Evolutionary conservation across 345 rosid genomes (phyloP), one percentile per base, ranked within the genome.

Genomic region (Eucalyptus dawsonii): DNA sequence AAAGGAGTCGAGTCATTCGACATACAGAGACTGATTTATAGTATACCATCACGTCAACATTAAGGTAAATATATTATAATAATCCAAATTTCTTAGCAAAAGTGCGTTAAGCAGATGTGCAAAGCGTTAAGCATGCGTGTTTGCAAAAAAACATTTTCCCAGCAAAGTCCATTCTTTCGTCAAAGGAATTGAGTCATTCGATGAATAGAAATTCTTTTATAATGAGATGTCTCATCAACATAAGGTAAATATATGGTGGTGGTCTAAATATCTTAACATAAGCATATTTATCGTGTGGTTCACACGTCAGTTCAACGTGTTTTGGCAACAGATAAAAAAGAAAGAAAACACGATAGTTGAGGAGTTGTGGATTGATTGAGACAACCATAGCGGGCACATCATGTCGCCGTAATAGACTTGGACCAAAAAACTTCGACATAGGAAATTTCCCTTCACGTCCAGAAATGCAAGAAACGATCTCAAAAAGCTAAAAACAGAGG

Each of bases 311-410:
- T 2, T 34, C 12, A 22, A 34, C 7, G 2, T 19, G 3, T 34
- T 34, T 5, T 3, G 2, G 7, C 1, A 1, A 51, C 0, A 4
- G 44, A 19, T 40, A 10, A 37, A 34, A 21, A 11, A 17, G 4
- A 6, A 42, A 19, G 3, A 21, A 21, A 19, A 21, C 27, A 4
- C 3, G 9, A 10, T 15, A 65, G 5, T 2, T 2, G 7, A 60
- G 40, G 21, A 7, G 76, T 0, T 11, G 2, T 11, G 45, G 8
- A 40, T 37, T 11, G 27, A 76, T 76, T 40, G 83, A 37, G 83
- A 76, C 1, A 47, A 37, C 7, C 15, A 76, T 19, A 21, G 83
- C 9, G 27, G 47, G 12, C 8, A 17, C 27, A 13, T 21, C 27
- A 11, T 1, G 83, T 76, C 15, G 3, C 83, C 7, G 22, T 76